Percentiles rank a stretch among this genome's conserved stretches.
These are phyloP conservation scores for Schizothecium vesticola DNA, from an alignment of 495 filamentous ascomycete genomes.

Conservation along the genomic window DNA sequence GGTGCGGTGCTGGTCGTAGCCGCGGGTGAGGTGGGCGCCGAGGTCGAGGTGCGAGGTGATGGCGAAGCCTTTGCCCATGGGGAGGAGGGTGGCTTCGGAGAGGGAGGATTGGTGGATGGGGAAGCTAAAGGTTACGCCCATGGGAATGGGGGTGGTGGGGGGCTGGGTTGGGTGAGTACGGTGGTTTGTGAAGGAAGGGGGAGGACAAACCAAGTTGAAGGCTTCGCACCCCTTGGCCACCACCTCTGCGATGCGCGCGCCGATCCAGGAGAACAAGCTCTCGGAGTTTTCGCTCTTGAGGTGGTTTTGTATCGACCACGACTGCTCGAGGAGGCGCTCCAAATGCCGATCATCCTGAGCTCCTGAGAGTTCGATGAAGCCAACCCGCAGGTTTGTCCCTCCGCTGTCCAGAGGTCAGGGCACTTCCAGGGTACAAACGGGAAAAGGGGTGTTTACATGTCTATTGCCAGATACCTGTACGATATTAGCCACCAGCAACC, in stretches of 20 bases:
- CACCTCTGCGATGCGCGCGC: conserved; percentile 67
- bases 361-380: conserved; percentile 66
- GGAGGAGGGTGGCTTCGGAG: conserved; percentile 71
- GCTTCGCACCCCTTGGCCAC: conserved; percentile 44
- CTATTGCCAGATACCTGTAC: conserved; percentile 64
- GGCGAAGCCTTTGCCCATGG: conserved; percentile 85
- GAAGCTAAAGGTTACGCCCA: conserved; percentile 85
- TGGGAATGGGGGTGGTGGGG: conserved; percentile 47
- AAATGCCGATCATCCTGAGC: conserved; percentile 24
- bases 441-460: conserved; percentile 49
- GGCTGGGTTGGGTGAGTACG: background rate
- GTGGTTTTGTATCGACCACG: conserved; percentile 75
- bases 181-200: background rate
- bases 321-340: conserved; percentile 56
- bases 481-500: conserved; percentile 3
- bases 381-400: conserved; percentile 74
- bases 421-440: background rate
- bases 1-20: conserved; percentile 53
- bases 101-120: conserved; percentile 75
- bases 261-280: conserved; percentile 74
- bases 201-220: conserved; percentile 15
- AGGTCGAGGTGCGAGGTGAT: conserved; percentile 69
- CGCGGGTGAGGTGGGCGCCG: conserved; percentile 58
- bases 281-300: conserved; percentile 73
- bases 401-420: conserved; percentile 39